phyloP scores from a whole-genome alignment of 1,139 yeast species.

The Pneumocystis sp. region DNA sequence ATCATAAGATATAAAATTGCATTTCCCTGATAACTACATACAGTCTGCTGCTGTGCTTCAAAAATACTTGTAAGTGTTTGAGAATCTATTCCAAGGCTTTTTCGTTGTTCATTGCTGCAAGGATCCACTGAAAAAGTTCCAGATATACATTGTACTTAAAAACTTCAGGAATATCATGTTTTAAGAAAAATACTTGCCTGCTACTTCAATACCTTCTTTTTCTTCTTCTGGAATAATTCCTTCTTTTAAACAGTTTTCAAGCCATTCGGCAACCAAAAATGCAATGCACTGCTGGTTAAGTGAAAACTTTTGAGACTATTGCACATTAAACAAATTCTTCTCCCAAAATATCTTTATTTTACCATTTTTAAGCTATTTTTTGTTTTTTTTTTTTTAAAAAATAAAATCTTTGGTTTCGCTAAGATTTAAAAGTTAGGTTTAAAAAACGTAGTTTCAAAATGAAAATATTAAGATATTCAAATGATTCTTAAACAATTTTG shows the following conservation, averaged over 20 bases:
- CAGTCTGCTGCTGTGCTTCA: slow-evolving; percentile 26
- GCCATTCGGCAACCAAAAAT: slow-evolving; percentile 56
- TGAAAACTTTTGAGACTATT: not conserved
- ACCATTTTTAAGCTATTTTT: not conserved
- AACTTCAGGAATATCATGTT: not conserved
- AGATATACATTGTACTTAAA: slow-evolving; percentile 41
- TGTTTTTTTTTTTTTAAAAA: not conserved
- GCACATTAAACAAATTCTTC: not conserved
- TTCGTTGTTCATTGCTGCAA: slow-evolving; percentile 19
- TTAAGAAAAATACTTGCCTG: slow-evolving; percentile 38
- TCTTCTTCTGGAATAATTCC: slow-evolving; percentile 65
- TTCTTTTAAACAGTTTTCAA: slow-evolving; percentile 43
- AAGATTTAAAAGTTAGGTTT: too few relatives aligned
- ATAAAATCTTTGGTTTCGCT: not conserved
- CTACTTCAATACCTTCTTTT: slow-evolving; percentile 85
- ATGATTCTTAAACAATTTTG: not conserved
- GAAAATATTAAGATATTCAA: not conserved
- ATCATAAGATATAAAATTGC: slow-evolving; percentile 12
- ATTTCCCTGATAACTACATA: slow-evolving; percentile 34
- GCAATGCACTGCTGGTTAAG: slow-evolving; percentile 31
- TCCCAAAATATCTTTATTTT: not conserved
- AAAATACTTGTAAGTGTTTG: slow-evolving; percentile 15
- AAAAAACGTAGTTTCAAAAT: not conserved
- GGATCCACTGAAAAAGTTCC: slow-evolving; percentile 68
- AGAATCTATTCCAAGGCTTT: slow-evolving; percentile 23